Evolutionary conservation across 2,329 filamentous ascomycete species (phyloP), one percentile per base, ranked within the genome.

Genomic region (Lasiodiplodia citricola): DNA sequence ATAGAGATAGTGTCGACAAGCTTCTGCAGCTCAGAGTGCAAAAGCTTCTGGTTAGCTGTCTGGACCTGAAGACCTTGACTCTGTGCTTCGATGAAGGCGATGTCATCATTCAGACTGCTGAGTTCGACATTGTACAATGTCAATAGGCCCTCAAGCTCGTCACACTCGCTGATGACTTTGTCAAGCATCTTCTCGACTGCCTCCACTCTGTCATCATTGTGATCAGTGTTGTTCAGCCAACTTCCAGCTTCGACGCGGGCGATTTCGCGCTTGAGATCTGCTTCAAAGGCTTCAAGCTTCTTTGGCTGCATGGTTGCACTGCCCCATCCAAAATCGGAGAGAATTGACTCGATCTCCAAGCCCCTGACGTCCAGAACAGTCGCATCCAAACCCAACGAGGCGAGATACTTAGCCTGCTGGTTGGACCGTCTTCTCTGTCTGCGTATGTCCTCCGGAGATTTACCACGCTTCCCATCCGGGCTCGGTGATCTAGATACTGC

Each of bases 61-160:
- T 98, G 96, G 7, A 99, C 95, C 76, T 99, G 96, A 57, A 99
- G 84, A 83, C 96, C 96, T 81, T 99, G 95, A 7, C 93, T 94
- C 80, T 99, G 96, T 2, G 96, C 94, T 82, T 99, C 96, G 72
- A 99, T 98, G 77, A 96, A 98, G 3, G 94, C 91, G 74, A 99
- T 96, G 75, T 99, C 96, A 62, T 98, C 95, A 68, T 94, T 94
- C 37, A 99, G 86, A 60, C 94, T 98, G 74, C 93, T 93, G 70
- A 99, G 85, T 79, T 99, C 96, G 31, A 98, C 96, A 57, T 92
- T 93, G 80, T 99, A 99, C 41, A 99, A 83, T 0, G 96, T 99
- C 65, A 99, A 84, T 50, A 99, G 85, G 70, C 96, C 96, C 78
- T 99, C 96, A 69, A 99, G 85, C 81, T 98, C 95, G 74, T 99